Evolutionary conservation across 1,139 yeast genomes (phyloP), one percentile per base, ranked within the genome.

Genomic region (Saccharomyces hybrid): DNA sequence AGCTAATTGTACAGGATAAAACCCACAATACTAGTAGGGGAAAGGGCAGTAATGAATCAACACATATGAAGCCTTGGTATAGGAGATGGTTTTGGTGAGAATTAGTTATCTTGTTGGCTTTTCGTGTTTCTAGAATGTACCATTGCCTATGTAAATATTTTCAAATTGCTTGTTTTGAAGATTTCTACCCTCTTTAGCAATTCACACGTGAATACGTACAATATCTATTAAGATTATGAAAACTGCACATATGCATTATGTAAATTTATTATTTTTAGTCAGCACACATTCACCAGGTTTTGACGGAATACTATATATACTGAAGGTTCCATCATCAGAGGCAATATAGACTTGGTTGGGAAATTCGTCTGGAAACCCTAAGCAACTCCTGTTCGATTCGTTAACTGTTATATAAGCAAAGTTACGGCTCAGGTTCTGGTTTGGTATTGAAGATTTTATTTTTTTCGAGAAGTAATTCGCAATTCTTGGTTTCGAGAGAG

Each of bases 281-380:
- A 69, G 52, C 13, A 65, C 62, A 52, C 72, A 69, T 47, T 57
- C 60, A 3, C 69, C 70, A 13, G 62, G 57, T n/a, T 50, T 53
- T 1, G 64, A 53, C 8, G 72, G 71, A 16, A 69, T 51, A 1
- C 65, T 57, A 53, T 63, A 69, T 5, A 65, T 63, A 11, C 54
- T 55, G 38, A 68, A 64, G 16, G 54, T 58, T 1, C 69, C 70
- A 49, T 66, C 67, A 52, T 63, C 62, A 1, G 67, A 61, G 13
- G 68, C 66, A 19, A 68, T 54, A 47, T 67, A 67, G 1, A 68
- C 55, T 42, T 63, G 62, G 29, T 62, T 61, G 4, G 63, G 59
- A 51, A 63, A 63, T 47, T 68, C 71, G 48, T 64, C 65, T 3
- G 72, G 70, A 42, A 69, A 68, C 4, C 70, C 71, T 3, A 67